A percentile compares a stretch with the other conserved stretches of the same genome.
phyloP scores from a whole-genome alignment of 2,329 filamentous ascomycete species.

The Pseudocercospora fijiensis region DNA sequence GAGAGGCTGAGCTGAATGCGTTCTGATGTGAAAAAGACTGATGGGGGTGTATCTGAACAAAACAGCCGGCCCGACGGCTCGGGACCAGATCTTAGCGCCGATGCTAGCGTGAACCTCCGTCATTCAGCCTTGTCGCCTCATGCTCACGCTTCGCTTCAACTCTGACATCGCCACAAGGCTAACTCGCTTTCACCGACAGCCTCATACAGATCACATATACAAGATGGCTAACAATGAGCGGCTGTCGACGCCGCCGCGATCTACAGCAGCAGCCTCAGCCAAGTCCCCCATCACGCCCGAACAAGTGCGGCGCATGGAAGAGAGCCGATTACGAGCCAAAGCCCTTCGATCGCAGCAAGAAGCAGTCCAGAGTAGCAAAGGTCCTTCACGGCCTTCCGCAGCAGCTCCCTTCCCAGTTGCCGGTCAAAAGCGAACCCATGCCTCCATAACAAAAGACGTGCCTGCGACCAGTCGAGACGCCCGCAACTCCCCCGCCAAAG shows the following conservation, averaged over 20 bases:
- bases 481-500: conserved; percentile 39
- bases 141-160: background rate
- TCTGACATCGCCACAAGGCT: background rate
- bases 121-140: background rate
- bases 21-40: no score
- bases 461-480: conserved; percentile 69
- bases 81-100: conserved; percentile 1
- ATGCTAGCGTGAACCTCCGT: background rate
- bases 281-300: conserved; percentile 57
- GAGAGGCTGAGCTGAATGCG: no score
- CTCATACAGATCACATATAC: no score
- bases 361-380: conserved; percentile 50
- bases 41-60: no score
- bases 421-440: conserved; percentile 71
- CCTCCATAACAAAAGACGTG: conserved; percentile 54
- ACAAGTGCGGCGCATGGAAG: conserved; percentile 67
- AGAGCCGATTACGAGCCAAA: conserved; percentile 84
- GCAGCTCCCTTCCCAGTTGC: conserved; percentile 38
- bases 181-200: background rate
- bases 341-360: conserved; percentile 74
- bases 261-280: conserved; percentile 43
- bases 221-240: conserved; percentile 40
- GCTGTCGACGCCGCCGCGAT: conserved; percentile 50
- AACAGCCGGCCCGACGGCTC: background rate
- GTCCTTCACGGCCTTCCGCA: conserved; percentile 16